A percentile compares a stretch with the other conserved stretches of the same genome.
These are phyloP conservation scores for Cryptomeria japonica DNA, from an alignment of 75 land plant species.

Conservation along the genomic window DNA sequence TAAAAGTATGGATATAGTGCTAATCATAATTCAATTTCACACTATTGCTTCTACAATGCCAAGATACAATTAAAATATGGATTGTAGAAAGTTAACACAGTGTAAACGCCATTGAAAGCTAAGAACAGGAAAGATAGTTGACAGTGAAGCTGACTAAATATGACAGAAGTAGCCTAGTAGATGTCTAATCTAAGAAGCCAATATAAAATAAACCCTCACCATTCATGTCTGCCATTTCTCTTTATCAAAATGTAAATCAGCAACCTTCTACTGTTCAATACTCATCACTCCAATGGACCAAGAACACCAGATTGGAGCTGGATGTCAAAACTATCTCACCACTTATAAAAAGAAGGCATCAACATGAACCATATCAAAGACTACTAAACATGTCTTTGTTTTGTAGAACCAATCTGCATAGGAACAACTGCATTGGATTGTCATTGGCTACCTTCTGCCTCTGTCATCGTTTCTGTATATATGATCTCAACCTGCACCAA, in stretches of 20 bases:
- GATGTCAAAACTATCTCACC: not conserved
- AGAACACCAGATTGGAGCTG: not conserved
- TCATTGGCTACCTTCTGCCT: not conserved
- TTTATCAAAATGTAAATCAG: not conserved
- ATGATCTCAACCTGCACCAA: slow-evolving; percentile 2
- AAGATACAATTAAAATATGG: not conserved
- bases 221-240: slow-evolving; percentile 2
- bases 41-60: not conserved
- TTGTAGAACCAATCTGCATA: not conserved
- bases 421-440: not conserved
- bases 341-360: not conserved
- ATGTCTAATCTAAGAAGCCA: not conserved
- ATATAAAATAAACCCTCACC: not conserved
- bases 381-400: not conserved
- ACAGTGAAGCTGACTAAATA: not conserved
- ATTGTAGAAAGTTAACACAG: not conserved
- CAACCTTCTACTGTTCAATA: slow-evolving; percentile 3
- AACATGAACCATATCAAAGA: not conserved
- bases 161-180: not conserved
- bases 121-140: not conserved
- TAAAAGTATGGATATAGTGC: not conserved
- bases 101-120: not conserved
- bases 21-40: not conserved
- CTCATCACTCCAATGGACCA: not conserved
- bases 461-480: not conserved